These are phyloP conservation scores for Davidsoniella neocaledoniae DNA, from an alignment of 2,329 filamentous ascomycete species.

Conservation along the genomic window DNA sequence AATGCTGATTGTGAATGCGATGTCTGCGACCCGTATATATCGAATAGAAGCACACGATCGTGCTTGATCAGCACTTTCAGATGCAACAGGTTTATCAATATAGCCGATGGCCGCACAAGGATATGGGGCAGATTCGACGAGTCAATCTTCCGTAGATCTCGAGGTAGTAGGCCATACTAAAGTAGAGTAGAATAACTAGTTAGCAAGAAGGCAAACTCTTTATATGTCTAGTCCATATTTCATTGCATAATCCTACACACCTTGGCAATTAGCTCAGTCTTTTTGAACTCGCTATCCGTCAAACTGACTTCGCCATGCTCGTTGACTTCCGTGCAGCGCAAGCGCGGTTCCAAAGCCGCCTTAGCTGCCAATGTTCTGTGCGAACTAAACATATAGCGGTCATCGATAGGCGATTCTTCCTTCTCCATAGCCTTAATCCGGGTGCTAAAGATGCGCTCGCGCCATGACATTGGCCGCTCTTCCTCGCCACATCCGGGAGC, in stretches of 20 bases:
- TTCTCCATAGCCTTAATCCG: slow-evolving; percentile 11
- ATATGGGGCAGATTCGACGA: slow-evolving; percentile 92
- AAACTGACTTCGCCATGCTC: slow-evolving; percentile 82
- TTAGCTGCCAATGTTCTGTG: slow-evolving; percentile 46
- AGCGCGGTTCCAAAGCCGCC: slow-evolving; percentile 64
- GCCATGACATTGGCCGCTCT: slow-evolving; percentile 11
- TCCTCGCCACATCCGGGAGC: slow-evolving; percentile 1
- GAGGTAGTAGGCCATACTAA: slow-evolving; percentile 79
- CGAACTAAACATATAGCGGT: slow-evolving; percentile 12
- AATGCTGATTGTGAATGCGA: slow-evolving; percentile 93
- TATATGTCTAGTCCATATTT: not conserved
- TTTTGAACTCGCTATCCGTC: slow-evolving; percentile 91
- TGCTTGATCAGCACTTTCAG: slow-evolving; percentile 90
- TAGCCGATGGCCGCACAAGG: slow-evolving; percentile 78
- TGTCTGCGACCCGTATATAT: slow-evolving; percentile 85
- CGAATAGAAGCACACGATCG: slow-evolving; percentile 86
- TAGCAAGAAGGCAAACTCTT: slow-evolving; percentile 12
- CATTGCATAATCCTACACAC: slow-evolving; percentile 25
- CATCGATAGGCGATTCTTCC: slow-evolving; percentile 9
- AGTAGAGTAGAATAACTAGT: slow-evolving; percentile 10
- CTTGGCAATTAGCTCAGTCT: slow-evolving; percentile 91
- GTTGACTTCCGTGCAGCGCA: slow-evolving; percentile 91
- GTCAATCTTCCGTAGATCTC: slow-evolving; percentile 93
- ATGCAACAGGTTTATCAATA: slow-evolving; percentile 91
- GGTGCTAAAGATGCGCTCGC: slow-evolving; percentile 11